phyloP scores from a whole-genome alignment of 352 stramenopile genomes.

The Globisporangium spinosum region DNA sequence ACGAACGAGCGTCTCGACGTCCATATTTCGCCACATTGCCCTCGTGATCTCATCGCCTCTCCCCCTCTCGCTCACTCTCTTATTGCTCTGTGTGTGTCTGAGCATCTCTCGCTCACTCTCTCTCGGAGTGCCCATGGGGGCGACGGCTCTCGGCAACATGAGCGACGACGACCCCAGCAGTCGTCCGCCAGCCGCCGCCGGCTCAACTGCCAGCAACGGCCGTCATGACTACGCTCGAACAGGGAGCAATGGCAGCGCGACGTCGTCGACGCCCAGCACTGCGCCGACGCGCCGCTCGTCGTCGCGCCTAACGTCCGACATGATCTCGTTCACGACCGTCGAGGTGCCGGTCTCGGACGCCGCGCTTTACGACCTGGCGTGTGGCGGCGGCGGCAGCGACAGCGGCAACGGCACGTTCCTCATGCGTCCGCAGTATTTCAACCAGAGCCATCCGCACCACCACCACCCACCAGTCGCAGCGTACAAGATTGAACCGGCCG shows the following conservation, averaged over 20 bases:
- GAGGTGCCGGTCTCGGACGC: slow-evolving; percentile 23
- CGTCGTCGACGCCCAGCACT: slow-evolving; percentile 7
- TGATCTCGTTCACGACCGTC: slow-evolving; percentile 47
- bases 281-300: slow-evolving; percentile 6
- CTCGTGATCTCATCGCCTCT: neutral
- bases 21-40: neutral
- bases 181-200: slow-evolving; percentile 1
- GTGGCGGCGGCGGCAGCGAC: slow-evolving; percentile 1
- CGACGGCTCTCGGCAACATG: slow-evolving; percentile 1
- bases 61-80: neutral
- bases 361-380: slow-evolving; percentile 9
- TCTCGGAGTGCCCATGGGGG: neutral
- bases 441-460: neutral
- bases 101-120: neutral
- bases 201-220: neutral
- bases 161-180: neutral
- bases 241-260: neutral
- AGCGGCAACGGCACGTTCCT: neutral
- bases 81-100: neutral
- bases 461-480: neutral
- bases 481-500: slow-evolving; percentile 9
- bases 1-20: neutral
- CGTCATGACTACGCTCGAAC: neutral
- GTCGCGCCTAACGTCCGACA: slow-evolving; percentile 37
- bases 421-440: neutral